Evolutionary conservation across 225 moss, liverwort and hornwort species (phyloP).

Genomic region (Pseudisothecium myosuroides): DNA sequence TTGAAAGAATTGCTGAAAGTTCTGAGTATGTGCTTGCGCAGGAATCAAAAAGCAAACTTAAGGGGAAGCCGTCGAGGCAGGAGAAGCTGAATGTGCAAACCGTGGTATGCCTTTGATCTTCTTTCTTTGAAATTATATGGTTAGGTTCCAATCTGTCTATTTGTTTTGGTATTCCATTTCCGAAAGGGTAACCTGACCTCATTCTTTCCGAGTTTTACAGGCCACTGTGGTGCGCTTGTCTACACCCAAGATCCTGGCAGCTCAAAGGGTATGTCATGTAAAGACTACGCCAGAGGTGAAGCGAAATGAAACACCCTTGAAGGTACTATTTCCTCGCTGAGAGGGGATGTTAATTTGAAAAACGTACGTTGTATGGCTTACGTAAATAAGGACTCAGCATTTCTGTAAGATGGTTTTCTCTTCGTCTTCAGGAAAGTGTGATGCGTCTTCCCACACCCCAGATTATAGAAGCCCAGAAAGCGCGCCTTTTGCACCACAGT

Average conservation of each 20-base stretch:
- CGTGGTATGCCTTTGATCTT: neutral
- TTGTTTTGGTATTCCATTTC: neutral
- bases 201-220: neutral
- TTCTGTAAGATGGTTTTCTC: neutral
- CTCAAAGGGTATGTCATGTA: neutral
- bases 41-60: neutral
- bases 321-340: neutral
- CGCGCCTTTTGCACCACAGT: neutral
- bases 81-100: conserved; percentile 18
- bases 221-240: conserved; percentile 11
- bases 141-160: neutral
- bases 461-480: neutral
- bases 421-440: neutral
- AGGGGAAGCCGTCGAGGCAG: neutral
- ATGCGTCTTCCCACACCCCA: neutral
- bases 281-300: conserved; percentile 7
- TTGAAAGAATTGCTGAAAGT: neutral
- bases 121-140: neutral
- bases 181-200: neutral
- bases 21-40: neutral
- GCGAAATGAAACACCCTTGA: conserved; percentile 6
- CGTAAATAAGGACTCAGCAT: neutral
- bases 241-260: conserved; percentile 15
- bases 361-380: neutral
- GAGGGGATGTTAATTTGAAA: neutral